Base-by-base conservation (phyloP, 805 yeast genomes). In the Wickerhamiella kazuoi region DNA sequence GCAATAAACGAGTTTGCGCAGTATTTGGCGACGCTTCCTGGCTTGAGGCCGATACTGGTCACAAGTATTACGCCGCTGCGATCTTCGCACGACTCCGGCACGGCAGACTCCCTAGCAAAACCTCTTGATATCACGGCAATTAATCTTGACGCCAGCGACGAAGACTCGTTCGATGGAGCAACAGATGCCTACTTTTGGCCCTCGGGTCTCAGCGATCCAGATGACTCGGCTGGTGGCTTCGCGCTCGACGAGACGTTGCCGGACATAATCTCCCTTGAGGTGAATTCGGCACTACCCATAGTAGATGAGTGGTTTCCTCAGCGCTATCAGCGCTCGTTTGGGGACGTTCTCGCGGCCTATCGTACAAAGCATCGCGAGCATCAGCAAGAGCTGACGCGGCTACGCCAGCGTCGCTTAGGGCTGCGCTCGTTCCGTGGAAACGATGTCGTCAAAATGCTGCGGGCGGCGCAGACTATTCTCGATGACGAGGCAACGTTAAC, bases 291-390 rank as follows among this genome's bases (percentile, higher is more conserved):
- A 5, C 13, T 34, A 4, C 20, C 19, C 4, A 6, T 40, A 3
- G 21, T 15, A 3, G 36, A 35, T 15, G 6, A 11, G 14, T 40
- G 42, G 42, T 40, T 24, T 30, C 42, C 42, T 3, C 39, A 40
- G 35, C 21, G 38, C n/a, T 26, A 19, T 18, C 35, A 35, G 17
- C 20, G 24, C 14, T 21, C 21, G 36, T 24, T 40, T 6, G 18
- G 30, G 13, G 34, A 23, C 18, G 17, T 31, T 19, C 15, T 16
- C 2, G 11, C 31, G 4, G 21, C 18, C 13, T 18, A 24, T 20
- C 26, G 17, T 20, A 20, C 13, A 21, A n/a, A n/a, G 14, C 32
- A 26, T 17, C 18, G 24, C 16, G 7, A 34, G 35, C 13, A 17
- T 30, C 21, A 30, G 35, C 11, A 26, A 15, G 24, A 23, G 15